Conservation (phyloP, 2,329 filamentous ascomycete genomes). For the Fusarium veterinarium region DNA sequence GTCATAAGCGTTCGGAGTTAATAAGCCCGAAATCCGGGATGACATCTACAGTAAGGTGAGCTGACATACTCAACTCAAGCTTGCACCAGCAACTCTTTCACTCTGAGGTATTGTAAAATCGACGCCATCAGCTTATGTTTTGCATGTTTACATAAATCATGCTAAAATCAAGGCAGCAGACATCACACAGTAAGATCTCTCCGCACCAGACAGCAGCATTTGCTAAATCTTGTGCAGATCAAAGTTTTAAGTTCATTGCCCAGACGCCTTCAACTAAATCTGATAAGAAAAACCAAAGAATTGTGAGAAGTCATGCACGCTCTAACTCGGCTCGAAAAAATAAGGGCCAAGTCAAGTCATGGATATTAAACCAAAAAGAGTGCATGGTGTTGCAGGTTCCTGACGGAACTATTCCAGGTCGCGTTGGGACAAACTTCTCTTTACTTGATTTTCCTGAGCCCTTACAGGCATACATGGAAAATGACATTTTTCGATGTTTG, state of each 20-base stretch:
- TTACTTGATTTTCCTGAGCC: conserved; percentile 37
- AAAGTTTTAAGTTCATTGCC: conserved; percentile 19
- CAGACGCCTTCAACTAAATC: not conserved
- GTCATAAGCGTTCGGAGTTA: not conserved
- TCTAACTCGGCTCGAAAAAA: not conserved
- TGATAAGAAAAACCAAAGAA: not conserved
- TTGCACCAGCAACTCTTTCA: accelerated
- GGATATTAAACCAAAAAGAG: conserved; percentile 20
- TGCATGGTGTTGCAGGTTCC: not conserved
- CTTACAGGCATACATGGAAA: conserved; percentile 35
- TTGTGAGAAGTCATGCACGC: conserved; percentile 23
- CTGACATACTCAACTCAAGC: not conserved
- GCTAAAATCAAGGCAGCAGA: not conserved
- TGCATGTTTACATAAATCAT: accelerated
- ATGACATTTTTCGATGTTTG: conserved; percentile 26
- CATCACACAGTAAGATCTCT: not conserved
- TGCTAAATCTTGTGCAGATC: not conserved
- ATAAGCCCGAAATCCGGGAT: not conserved
- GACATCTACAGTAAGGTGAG: not conserved
- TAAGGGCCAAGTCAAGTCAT: conserved; percentile 4
- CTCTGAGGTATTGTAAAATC: accelerated
- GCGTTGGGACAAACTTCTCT: conserved; percentile 30
- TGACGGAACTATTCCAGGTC: conserved; percentile 15
- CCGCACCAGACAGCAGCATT: too few relatives aligned
- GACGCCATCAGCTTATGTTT: accelerated